Evolutionary conservation across 2,329 filamentous ascomycete species (phyloP), one percentile per base, ranked within the genome.

Genomic region (Talaromyces amestolkiae): DNA sequence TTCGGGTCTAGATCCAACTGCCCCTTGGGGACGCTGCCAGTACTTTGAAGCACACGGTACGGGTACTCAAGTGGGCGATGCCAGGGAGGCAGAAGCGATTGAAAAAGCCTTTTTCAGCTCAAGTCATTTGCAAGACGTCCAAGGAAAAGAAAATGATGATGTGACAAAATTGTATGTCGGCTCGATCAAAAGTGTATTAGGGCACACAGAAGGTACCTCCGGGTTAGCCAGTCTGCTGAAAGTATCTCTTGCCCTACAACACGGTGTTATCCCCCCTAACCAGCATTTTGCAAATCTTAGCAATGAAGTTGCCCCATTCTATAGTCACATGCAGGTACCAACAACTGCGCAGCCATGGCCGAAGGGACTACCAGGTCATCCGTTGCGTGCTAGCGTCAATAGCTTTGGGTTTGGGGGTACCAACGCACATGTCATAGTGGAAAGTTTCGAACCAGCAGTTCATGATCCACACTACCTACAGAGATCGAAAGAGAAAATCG

Each of bases 41-140:
- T 81, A 73, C 66, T 79, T 81, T 37, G 73, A 81, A 43, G 74
- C 74, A 6, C 80, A 81, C 66, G 78, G 78, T 27, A 82, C 80
- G 1, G 73, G 73, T 2, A 73, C 70, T 3, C 64, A 58, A 19
- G 70, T 68, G 33, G 73, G 73, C 39, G 73, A 75, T 61, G 71
- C 70, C 11, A 24, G 62, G 27, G 31, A 63, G 61, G 60, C 58
- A 51, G 3, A 63, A 35, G 39, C 58, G 70, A 63, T 65, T 33
- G 6, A 7, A n/a, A 15, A 11, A 1, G 45, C 56, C 17, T 64
- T 66, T 45, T 49, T 27, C 24, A 63, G 31, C 68, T 43, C 51
- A 22, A 37, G 24, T 37, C 51, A 31, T 31, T 5, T 7, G 6
- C 27, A 31, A 4, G 27, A 31, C 27, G 6, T 5, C 7, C 27